A percentile compares a stretch with the other conserved stretches of the same genome.
These are phyloP conservation scores for Schoenoplectus triqueter DNA, from an alignment of 202 grass and related monocot species.

Conservation along the genomic window DNA sequence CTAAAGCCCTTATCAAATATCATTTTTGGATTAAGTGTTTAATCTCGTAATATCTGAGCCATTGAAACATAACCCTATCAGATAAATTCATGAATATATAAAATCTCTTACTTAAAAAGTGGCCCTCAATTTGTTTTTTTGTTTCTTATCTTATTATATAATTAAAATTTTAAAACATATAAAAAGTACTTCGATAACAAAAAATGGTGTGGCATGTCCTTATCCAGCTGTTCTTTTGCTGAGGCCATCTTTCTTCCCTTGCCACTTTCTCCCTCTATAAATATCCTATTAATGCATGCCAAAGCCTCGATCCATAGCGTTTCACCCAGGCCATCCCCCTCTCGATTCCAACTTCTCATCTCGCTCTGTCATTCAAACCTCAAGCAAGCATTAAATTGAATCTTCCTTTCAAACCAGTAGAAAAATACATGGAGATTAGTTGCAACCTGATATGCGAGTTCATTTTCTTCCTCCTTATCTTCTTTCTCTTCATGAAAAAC, in stretches of 20 bases:
- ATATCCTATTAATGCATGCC: neutral
- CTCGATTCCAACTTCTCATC: neutral
- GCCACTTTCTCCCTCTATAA: conserved; percentile 29
- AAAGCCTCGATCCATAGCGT: neutral
- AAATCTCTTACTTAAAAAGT: too few relatives aligned
- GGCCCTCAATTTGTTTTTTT: too few relatives aligned
- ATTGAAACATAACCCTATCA: too few relatives aligned
- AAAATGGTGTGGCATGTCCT: conserved; percentile 26
- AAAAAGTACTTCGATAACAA: neutral
- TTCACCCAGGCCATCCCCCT: neutral
- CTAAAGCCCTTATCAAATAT: too few relatives aligned
- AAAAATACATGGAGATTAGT: conserved; percentile 35
- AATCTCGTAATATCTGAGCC: too few relatives aligned
- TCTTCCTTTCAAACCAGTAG: neutral
- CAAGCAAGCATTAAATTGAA: neutral
- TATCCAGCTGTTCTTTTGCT: conserved; percentile 5
- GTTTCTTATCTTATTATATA: too few relatives aligned
- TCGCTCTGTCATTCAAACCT: neutral
- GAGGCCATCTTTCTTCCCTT: neutral
- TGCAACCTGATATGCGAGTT: conserved; percentile 8
- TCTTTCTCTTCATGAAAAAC: conserved; percentile 21
- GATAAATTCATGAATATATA: too few relatives aligned
- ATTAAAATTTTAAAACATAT: too few relatives aligned
- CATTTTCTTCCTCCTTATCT: conserved; percentile 25
- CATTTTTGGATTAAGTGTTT: too few relatives aligned